Evolutionary conservation across 1,284 basidiomycete genomes (phyloP).

Genomic region (Cutaneotrichosporon sp.): DNA sequence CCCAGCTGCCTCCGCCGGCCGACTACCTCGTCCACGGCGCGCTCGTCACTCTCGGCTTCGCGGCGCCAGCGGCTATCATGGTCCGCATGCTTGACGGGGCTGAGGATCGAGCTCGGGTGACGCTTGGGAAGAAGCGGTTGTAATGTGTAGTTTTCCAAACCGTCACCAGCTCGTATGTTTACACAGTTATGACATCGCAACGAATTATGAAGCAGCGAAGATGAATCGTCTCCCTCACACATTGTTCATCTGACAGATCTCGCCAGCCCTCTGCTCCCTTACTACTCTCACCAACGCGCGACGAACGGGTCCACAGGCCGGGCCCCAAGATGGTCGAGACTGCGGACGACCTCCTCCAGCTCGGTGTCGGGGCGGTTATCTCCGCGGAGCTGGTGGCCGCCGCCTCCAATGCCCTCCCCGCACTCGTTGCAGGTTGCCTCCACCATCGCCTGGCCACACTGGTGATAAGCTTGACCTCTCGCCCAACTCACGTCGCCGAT

Average conservation of each 20-base stretch:
- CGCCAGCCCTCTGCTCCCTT: neutral
- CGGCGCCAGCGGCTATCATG: neutral
- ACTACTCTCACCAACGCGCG: neutral
- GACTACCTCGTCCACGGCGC: constrained; percentile 3
- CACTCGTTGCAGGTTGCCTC: constrained; percentile 60
- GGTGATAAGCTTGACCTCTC: constrained; percentile 4
- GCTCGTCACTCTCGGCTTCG: constrained; percentile 1
- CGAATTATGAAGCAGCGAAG: neutral
- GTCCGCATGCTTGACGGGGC: neutral
- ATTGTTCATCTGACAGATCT: neutral
- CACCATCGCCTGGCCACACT: constrained; percentile 59
- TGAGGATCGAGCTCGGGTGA: neutral
- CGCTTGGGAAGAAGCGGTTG: neutral
- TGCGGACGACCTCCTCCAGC: constrained; percentile 49
- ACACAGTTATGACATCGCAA: too few relatives aligned
- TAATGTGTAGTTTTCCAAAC: neutral
- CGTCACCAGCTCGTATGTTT: too few relatives aligned
- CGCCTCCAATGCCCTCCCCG: constrained; percentile 59
- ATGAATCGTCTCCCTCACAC: neutral
- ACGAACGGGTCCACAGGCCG: neutral
- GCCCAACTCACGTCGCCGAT: constrained; percentile 55
- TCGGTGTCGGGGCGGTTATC: constrained; percentile 57
- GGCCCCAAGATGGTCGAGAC: neutral
- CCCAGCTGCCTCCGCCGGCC: neutral
- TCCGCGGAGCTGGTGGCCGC: constrained; percentile 49